phyloP scores from a whole-genome alignment of 2,329 filamentous ascomycete genomes.

The Penicillium hesseltinei region DNA sequence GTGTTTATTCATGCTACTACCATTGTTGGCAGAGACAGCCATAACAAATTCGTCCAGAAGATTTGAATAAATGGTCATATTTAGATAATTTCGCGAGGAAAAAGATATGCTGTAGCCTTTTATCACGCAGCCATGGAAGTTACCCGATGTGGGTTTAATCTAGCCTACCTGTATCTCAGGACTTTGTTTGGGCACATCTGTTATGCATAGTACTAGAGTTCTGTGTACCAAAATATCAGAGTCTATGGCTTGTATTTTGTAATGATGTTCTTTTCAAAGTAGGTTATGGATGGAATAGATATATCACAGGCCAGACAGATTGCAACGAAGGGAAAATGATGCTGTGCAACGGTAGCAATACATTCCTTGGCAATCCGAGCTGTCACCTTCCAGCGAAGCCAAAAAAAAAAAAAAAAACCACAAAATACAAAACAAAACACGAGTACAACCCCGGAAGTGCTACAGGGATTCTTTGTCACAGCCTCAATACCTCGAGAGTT shows the following conservation, averaged over 20 bases:
- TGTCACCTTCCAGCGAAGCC: not conserved
- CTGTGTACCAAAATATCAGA: not conserved
- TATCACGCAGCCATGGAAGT: not conserved
- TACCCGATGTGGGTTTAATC: not conserved
- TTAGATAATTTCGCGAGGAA: not conserved
- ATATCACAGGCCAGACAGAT: not conserved
- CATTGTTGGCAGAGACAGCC: slow-evolving; percentile 3
- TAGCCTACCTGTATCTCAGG: not conserved
- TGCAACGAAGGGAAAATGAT: not conserved
- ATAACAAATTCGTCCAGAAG: slow-evolving; percentile 14
- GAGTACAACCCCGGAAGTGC: not conserved
- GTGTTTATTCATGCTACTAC: slow-evolving; percentile 13
- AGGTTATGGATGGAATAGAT: not conserved
- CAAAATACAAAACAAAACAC: not conserved
- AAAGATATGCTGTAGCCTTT: not conserved
- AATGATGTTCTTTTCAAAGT: too few species aligned
- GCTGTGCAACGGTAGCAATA: not conserved
- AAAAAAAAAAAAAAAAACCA: not conserved
- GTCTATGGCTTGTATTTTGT: not conserved
- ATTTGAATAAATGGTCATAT: not conserved
- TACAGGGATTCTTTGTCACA: not conserved
- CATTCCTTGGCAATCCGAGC: not conserved
- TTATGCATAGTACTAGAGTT: not conserved
- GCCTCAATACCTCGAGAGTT: not conserved
- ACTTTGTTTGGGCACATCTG: not conserved